phyloP scores from a whole-genome alignment of 192 early-diverging fungal genomes.

The Rhizophagus clarus region DNA sequence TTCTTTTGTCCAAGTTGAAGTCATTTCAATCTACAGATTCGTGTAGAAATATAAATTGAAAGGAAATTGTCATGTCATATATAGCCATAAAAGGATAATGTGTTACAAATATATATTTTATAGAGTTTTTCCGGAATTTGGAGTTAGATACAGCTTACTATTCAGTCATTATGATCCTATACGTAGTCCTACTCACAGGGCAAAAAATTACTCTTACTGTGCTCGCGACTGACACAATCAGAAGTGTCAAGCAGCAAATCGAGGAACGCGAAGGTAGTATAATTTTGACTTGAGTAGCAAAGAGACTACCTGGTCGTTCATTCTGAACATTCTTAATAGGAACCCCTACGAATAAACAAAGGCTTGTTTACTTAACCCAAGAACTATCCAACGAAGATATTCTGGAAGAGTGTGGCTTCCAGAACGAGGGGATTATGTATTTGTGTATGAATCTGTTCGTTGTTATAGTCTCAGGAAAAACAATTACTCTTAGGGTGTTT shows the following conservation, averaged over 20 bases:
- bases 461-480: conserved; percentile 83
- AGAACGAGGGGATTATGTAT: neutral
- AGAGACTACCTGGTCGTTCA: neutral
- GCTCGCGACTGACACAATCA: conserved; percentile 69
- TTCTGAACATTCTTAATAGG: neutral
- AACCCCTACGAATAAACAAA: neutral
- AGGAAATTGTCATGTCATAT: neutral
- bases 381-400: neutral
- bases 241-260: conserved; percentile 77
- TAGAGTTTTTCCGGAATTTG: neutral
- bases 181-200: conserved; percentile 70
- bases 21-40: neutral
- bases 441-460: conserved; percentile 41
- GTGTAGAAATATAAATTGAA: neutral
- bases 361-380: neutral
- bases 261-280: conserved; percentile 35
- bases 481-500: conserved; percentile 85
- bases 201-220: conserved; percentile 92
- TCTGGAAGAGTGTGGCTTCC: neutral
- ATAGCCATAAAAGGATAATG: neutral
- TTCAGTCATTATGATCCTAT: conserved; percentile 34
- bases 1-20: neutral
- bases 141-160: no score
- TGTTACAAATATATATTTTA: neutral
- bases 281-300: neutral